A percentile compares a stretch with the other conserved stretches of the same genome.
These are phyloP conservation scores for Colletotrichum lindemuthianum DNA, from an alignment of 2,329 filamentous ascomycete species.

Conservation along the genomic window DNA sequence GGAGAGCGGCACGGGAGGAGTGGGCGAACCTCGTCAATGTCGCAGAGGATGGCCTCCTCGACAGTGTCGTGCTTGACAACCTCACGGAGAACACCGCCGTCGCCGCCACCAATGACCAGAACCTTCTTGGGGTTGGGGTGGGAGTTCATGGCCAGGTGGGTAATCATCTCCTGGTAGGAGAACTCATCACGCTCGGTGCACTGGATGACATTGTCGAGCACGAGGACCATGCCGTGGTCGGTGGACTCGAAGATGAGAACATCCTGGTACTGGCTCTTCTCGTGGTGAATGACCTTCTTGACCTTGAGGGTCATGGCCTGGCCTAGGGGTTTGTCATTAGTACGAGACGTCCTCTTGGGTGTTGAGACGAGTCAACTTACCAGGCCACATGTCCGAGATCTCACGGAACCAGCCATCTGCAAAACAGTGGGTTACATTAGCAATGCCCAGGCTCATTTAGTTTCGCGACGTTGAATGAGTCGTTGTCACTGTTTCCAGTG, in stretches of 20 bases:
- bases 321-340: conserved; percentile 57
- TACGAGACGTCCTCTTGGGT: background rate
- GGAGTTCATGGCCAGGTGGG: conserved; percentile 96
- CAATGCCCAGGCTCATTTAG: conserved; percentile 13
- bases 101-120: conserved; percentile 96
- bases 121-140: conserved; percentile 99
- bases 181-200: conserved; percentile 99
- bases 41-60: conserved; percentile 95
- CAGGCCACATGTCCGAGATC: conserved; percentile 98
- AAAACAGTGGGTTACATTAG: conserved; percentile 11
- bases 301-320: conserved; percentile 99
- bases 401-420: conserved; percentile 99
- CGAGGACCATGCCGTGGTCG: conserved; percentile 94
- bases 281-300: conserved; percentile 97
- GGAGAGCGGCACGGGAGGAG: conserved; percentile 39
- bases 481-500: conserved; percentile 8
- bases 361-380: conserved; percentile 46
- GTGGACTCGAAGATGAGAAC: conserved; percentile 98
- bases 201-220: conserved; percentile 99
- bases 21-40: conserved; percentile 88
- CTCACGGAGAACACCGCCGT: conserved; percentile 97
- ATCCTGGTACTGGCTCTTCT: conserved; percentile 99
- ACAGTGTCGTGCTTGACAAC: conserved; percentile 99
- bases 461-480: conserved; percentile 2
- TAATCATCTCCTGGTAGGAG: conserved; percentile 99